phyloP scores from a whole-genome alignment of 768 basidiomycete species.

The Mycena leptocephala region DNA sequence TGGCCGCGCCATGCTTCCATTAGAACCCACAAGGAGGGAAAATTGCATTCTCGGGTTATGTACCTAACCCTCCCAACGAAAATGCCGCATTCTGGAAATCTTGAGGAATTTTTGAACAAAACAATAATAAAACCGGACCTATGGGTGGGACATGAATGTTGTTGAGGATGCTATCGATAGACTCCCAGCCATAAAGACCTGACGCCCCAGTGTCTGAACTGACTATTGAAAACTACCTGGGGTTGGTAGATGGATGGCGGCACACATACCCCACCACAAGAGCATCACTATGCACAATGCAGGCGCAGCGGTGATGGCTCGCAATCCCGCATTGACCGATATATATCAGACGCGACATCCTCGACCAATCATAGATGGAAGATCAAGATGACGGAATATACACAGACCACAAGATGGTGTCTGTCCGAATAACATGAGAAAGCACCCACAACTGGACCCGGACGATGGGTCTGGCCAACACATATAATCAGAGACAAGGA shows the following conservation, averaged over 20 bases:
- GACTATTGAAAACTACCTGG: constrained; percentile 36
- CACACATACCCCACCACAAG: constrained; percentile 34
- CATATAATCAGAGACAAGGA: constrained; percentile 37
- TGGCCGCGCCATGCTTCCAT: constrained; percentile 14
- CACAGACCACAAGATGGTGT: constrained; percentile 52
- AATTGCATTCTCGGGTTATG: not conserved
- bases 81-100: not conserved
- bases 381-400: constrained; percentile 37
- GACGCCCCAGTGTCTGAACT: constrained; percentile 34
- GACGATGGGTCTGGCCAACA: constrained; percentile 48
- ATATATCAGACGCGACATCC: constrained; percentile 39
- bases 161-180: constrained; percentile 57
- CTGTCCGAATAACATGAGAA: constrained; percentile 31
- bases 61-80: not conserved
- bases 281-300: constrained; percentile 47
- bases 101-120: not conserved
- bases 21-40: not conserved
- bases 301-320: not conserved
- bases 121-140: not conserved
- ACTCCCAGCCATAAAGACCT: constrained; percentile 46
- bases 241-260: constrained; percentile 54
- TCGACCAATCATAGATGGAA: constrained; percentile 40
- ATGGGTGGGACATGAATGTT: constrained; percentile 60
- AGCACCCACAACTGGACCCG: constrained; percentile 47
- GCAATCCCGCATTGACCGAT: constrained; percentile 56